These are phyloP conservation scores for Plasmodium inui DNA, from an alignment of 169 alveolate genomes.

Conservation along the genomic window DNA sequence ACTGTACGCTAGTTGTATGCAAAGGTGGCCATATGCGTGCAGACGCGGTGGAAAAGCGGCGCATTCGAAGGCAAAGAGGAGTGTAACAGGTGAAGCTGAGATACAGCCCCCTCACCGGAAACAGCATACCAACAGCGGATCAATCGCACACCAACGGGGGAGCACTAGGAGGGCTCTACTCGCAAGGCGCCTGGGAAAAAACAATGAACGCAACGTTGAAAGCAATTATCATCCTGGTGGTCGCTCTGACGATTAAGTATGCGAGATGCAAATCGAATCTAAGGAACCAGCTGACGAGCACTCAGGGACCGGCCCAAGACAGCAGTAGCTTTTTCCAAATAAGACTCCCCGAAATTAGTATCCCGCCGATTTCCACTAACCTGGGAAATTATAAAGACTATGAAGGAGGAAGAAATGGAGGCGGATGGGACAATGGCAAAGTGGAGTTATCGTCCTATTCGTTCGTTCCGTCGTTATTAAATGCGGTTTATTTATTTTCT, in stretches of 20 bases:
- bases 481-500: constrained; percentile 70
- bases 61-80: neutral
- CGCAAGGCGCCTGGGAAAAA: neutral
- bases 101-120: neutral
- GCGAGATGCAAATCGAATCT: constrained; percentile 21
- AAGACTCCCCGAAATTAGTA: constrained; percentile 43
- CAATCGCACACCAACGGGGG: neutral
- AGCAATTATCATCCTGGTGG: neutral
- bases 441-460: constrained; percentile 42
- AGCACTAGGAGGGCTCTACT: neutral
- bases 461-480: constrained; percentile 66
- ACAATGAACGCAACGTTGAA: constrained; percentile 7
- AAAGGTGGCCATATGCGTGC: neutral
- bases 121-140: neutral
- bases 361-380: constrained; percentile 8
- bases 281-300: constrained; percentile 10
- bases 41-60: neutral
- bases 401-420: neutral
- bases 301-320: neutral
- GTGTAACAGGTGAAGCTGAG: neutral
- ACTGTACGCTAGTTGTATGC: neutral
- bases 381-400: constrained; percentile 2
- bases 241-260: neutral
- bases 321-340: constrained; percentile 40
- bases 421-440: constrained; percentile 17